Conservation (phyloP, 2,329 filamentous ascomycete genomes). For the Trichoderma lentiforme region DNA sequence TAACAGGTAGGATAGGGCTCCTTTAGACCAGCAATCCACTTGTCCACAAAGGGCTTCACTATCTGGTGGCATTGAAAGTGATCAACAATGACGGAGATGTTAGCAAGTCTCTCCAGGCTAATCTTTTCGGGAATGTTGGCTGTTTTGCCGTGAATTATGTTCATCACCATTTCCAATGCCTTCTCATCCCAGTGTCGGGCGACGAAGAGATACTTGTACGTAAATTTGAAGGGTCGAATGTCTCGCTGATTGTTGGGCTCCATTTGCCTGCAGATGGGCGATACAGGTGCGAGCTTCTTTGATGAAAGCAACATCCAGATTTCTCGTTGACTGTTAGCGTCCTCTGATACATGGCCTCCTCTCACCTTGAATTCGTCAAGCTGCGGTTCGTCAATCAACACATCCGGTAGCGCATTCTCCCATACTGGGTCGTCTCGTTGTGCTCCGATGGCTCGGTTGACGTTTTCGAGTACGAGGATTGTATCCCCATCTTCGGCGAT, state of each 20-base stretch:
- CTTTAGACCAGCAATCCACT: not conserved
- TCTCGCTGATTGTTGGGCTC: conserved; percentile 12
- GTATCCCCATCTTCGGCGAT: conserved; percentile 5
- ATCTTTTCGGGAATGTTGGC: conserved; percentile 36
- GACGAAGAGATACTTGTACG: conserved; percentile 8
- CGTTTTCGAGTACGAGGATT: not conserved
- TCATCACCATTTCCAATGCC: conserved; percentile 40
- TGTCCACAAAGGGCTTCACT: conserved; percentile 35
- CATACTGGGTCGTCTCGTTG: not conserved
- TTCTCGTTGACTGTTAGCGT: not conserved
- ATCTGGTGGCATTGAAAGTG: conserved; percentile 41
- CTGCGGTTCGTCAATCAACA: not conserved
- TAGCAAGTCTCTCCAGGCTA: conserved; percentile 38
- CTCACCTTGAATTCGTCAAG: not conserved
- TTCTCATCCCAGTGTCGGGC: conserved; percentile 30
- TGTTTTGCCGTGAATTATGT: conserved; percentile 42
- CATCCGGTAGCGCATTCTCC: not conserved
- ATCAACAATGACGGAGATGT: conserved; percentile 43
- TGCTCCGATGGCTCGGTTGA: not conserved
- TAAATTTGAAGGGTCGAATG: not conserved
- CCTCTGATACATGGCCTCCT: not conserved
- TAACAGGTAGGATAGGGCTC: not conserved
- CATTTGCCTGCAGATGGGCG: conserved; percentile 22
- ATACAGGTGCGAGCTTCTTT: conserved; percentile 34
- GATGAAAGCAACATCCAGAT: conserved; percentile 29